Conservation (phyloP, 2,329 filamentous ascomycete genomes). For the Ramularia endophylla region DNA sequence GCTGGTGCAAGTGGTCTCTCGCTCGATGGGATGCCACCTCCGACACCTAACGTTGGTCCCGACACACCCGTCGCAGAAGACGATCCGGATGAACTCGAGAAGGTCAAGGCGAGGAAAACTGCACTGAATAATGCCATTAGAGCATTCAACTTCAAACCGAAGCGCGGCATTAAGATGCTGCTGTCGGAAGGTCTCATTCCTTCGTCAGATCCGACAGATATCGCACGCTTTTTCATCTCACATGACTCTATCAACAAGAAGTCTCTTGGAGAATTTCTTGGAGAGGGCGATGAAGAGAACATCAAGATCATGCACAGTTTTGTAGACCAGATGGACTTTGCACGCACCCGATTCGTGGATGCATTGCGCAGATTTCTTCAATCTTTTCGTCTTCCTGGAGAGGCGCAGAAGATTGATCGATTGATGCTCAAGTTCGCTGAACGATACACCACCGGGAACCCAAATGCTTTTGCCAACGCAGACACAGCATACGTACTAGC, state of each 20-base stretch:
- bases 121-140: constrained; percentile 82
- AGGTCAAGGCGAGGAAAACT: constrained; percentile 88
- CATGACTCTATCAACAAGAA: constrained; percentile 87
- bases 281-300: constrained; percentile 87
- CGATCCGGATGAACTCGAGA: constrained; percentile 90
- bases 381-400: constrained; percentile 87
- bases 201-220: constrained; percentile 70
- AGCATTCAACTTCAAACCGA: constrained; percentile 97
- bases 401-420: constrained; percentile 98
- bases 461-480: constrained; percentile 95
- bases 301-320: constrained; percentile 99
- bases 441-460: constrained; percentile 89
- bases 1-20: constrained; percentile 39
- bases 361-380: constrained; percentile 87
- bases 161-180: constrained; percentile 80
- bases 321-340: constrained; percentile 91
- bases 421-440: constrained; percentile 99
- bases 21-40: constrained; percentile 9
- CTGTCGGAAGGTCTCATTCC: constrained; percentile 81
- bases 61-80: constrained; percentile 58
- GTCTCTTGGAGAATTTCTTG: constrained; percentile 87
- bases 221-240: constrained; percentile 73
- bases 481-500: constrained; percentile 95
- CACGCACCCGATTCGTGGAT: constrained; percentile 86
- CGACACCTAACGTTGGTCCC: constrained; percentile 44